Evolutionary conservation across 306 rosid species (phyloP).

Genomic region (Herpetospermum pedunculosum): DNA sequence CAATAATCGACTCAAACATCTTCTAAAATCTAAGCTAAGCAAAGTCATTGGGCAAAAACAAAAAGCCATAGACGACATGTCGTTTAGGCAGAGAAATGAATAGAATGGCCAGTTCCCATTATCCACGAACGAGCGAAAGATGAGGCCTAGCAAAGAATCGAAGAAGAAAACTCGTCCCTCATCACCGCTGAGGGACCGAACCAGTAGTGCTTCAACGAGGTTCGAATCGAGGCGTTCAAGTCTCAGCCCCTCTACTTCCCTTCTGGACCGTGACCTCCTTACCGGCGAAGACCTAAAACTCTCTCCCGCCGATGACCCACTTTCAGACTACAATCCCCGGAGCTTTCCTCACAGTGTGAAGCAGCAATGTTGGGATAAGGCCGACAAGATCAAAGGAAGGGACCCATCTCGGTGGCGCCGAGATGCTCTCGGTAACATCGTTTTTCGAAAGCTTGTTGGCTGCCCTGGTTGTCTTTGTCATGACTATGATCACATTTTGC

Average conservation of each 20-base stretch:
- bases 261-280: constrained; percentile 19
- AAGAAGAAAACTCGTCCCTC: constrained; percentile 36
- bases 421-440: constrained; percentile 61
- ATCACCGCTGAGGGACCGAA: constrained; percentile 50
- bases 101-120: background rate
- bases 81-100: background rate
- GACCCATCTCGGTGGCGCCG: constrained; percentile 94
- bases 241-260: constrained; percentile 23
- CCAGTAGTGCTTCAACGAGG: constrained; percentile 16
- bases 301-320: constrained; percentile 18
- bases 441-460: constrained; percentile 85
- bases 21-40: no score
- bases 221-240: constrained; percentile 18
- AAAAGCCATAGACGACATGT: background rate
- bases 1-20: no score
- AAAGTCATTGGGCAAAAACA: no score
- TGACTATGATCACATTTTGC: constrained; percentile 78
- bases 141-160: constrained; percentile 33
- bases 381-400: constrained; percentile 71
- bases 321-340: constrained; percentile 37
- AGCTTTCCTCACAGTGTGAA: constrained; percentile 66
- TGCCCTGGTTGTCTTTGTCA: constrained; percentile 90
- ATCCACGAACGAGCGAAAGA: background rate
- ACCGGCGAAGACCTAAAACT: constrained; percentile 19
- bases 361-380: constrained; percentile 87